Conservation (phyloP, 2,329 filamentous ascomycete species). For the Purpureocillium lavendulum region DNA sequence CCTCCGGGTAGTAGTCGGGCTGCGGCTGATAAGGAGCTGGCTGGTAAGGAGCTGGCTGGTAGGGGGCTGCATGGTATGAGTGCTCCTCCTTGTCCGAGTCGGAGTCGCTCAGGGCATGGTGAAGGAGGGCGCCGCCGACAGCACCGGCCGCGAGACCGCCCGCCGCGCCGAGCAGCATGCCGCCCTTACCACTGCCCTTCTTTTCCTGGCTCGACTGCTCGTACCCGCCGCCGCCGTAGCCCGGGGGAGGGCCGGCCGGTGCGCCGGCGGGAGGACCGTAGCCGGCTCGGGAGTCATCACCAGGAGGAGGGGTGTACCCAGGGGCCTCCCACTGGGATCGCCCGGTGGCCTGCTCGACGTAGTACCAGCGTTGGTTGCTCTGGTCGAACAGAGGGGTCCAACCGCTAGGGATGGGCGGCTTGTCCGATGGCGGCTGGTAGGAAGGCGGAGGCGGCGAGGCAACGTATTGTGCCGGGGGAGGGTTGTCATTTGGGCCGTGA, state of each 20-base stretch:
- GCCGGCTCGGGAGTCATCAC: conserved; percentile 15
- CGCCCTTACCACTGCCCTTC: conserved; percentile 38
- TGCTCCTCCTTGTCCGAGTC: conserved; percentile 12
- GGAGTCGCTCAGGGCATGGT: conserved; percentile 34
- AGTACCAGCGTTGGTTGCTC: conserved; percentile 54
- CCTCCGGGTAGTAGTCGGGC: neutral
- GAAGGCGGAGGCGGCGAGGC: conserved; percentile 13
- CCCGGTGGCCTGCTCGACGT: conserved; percentile 52
- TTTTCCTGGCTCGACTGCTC: conserved; percentile 14
- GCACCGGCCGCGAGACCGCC: conserved; percentile 51
- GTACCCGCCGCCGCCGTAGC: conserved; percentile 6
- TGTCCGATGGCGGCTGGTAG: conserved; percentile 26
- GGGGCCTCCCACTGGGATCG: conserved; percentile 58
- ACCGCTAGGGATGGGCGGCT: conserved; percentile 47
- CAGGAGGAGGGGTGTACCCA: conserved; percentile 17
- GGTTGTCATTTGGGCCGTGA: conserved; percentile 12
- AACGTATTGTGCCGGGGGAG: conserved; percentile 10
- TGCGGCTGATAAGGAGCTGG: neutral
- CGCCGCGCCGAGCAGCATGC: conserved; percentile 49
- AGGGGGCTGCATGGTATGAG: neutral
- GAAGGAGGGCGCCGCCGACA: conserved; percentile 49
- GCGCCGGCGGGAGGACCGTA: neutral
- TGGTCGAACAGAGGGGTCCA: conserved; percentile 59
- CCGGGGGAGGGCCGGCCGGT: neutral
- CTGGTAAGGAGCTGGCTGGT: neutral